These are phyloP conservation scores for Aspergillus hortae DNA, from an alignment of 2,329 filamentous ascomycete genomes.

Conservation along the genomic window DNA sequence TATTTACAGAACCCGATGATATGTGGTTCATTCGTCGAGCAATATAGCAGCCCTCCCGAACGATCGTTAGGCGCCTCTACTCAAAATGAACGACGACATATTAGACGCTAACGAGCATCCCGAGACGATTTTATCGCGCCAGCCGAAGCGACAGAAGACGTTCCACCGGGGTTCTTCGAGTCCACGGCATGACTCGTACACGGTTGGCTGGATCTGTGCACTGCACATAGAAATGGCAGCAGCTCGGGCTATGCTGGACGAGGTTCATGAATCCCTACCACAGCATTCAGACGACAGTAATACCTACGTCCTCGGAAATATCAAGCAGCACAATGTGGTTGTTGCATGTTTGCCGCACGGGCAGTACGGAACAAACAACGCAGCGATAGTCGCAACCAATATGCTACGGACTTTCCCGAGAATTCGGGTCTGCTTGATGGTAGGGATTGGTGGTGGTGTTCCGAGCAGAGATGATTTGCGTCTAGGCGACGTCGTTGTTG, in stretches of 20 bases:
- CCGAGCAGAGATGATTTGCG: conserved; percentile 15
- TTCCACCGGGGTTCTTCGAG: background rate
- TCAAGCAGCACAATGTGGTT: conserved; percentile 1
- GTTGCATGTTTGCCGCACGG: conserved; percentile 1
- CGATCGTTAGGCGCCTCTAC: no score
- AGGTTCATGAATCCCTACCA: background rate
- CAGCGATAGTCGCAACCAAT: background rate
- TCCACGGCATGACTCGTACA: conserved; percentile 1
- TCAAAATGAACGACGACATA: background rate
- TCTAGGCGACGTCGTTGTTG: conserved; percentile 22
- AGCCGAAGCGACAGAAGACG: conserved; percentile 2
- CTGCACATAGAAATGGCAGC: background rate
- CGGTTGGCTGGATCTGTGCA: background rate
- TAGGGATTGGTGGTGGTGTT: conserved; percentile 14
- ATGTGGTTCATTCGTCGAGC: no score
- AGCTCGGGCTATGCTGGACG: background rate
- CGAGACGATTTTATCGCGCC: background rate
- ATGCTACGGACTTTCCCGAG: background rate
- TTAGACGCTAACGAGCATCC: background rate
- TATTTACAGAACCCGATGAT: no score
- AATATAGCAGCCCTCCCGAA: no score
- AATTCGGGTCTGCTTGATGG: conserved; percentile 1
- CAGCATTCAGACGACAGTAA: background rate
- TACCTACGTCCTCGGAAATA: conserved; percentile 1
- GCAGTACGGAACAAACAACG: background rate